Percentiles rank a stretch among this genome's conserved stretches.
These are phyloP conservation scores for Wickerhamomyces queroliae DNA, from an alignment of 805 yeast genomes.

Conservation along the genomic window DNA sequence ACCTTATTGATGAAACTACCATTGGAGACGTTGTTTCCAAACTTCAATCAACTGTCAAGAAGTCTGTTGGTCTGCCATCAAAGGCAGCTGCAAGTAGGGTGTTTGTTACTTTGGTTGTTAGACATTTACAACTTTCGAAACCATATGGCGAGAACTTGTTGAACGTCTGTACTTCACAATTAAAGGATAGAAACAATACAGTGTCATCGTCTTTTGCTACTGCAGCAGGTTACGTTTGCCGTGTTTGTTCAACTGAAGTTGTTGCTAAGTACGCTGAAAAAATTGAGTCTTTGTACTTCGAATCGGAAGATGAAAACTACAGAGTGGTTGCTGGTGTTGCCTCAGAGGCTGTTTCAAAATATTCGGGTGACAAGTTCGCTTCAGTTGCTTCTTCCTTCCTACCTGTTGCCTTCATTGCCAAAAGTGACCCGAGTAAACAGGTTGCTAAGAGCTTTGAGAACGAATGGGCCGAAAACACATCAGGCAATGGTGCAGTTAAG, in stretches of 20 bases:
- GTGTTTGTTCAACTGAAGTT: conserved; percentile 48
- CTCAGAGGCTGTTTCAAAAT: conserved; percentile 57
- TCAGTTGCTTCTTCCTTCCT: conserved; percentile 56
- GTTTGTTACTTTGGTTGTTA: conserved; percentile 54
- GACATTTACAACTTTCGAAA: conserved; percentile 40
- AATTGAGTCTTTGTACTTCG: conserved; percentile 55
- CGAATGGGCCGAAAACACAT: conserved; percentile 78
- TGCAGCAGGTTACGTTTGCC: conserved; percentile 73
- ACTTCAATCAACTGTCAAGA: conserved; percentile 51
- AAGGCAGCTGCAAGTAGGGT: conserved; percentile 80
- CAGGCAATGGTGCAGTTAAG: conserved; percentile 64
- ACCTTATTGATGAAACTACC: conserved; percentile 43
- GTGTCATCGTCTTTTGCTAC: conserved; percentile 72
- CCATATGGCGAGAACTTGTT: conserved; percentile 61
- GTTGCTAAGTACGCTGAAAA: conserved; percentile 48
- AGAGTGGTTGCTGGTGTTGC: conserved; percentile 55
- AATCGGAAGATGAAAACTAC: conserved; percentile 38
- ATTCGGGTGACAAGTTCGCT: conserved; percentile 64
- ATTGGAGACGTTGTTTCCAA: conserved; percentile 33
- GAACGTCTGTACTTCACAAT: conserved; percentile 48
- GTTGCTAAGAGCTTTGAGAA: conserved; percentile 46
- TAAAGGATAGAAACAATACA: conserved; percentile 66
- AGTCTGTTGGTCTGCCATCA: conserved; percentile 85
- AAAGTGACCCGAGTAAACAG: conserved; percentile 49
- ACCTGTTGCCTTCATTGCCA: conserved; percentile 77